Evolutionary conservation across 176 grass and related monocot species (phyloP).

Genomic region (Aegilops sharonensis): DNA sequence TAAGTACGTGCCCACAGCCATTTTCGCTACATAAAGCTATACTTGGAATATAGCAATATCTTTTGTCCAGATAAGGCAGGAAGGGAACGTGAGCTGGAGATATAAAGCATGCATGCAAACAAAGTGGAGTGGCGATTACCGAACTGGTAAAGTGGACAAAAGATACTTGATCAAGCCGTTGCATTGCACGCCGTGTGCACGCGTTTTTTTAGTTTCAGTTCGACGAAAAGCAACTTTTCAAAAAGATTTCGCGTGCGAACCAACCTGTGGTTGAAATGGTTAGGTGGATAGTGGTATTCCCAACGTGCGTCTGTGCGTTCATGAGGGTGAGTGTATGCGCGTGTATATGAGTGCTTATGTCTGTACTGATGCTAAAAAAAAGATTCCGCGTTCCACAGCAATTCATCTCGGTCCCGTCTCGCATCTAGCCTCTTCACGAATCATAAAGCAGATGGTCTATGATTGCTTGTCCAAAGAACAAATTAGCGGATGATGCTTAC

Average conservation of each 20-base stretch:
- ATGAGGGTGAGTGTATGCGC: too few species aligned
- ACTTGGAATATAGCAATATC: background rate
- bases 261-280: too few species aligned
- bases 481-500: background rate
- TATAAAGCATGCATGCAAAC: background rate
- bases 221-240: background rate
- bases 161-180: background rate
- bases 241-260: background rate
- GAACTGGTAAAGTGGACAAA: constrained; percentile 8
- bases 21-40: background rate
- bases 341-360: too few species aligned
- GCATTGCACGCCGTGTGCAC: background rate
- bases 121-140: background rate
- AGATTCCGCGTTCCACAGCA: background rate
- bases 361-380: too few species aligned
- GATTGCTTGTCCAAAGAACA: background rate
- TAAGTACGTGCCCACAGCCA: background rate
- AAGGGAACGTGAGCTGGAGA: background rate
- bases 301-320: too few species aligned
- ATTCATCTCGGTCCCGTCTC: background rate
- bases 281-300: too few species aligned
- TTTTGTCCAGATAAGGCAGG: background rate
- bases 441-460: background rate
- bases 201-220: background rate
- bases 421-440: background rate